Conservation (phyloP, 2,329 filamentous ascomycete species). For the Fusarium sp. region DNA sequence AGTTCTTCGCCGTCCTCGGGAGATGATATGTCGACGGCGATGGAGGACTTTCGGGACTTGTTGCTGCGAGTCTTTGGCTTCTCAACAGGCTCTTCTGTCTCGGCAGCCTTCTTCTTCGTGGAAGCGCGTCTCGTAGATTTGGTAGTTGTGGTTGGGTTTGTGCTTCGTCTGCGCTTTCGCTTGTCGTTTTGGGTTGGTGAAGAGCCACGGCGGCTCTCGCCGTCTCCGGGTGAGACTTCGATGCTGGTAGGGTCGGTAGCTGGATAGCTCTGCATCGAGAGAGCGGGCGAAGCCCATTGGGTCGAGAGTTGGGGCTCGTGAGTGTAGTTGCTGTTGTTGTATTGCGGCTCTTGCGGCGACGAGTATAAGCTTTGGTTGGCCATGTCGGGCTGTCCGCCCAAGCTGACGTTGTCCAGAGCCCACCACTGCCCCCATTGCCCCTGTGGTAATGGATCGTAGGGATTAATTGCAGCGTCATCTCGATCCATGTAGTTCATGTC, state of each 20-base stretch:
- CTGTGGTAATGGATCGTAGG: neutral
- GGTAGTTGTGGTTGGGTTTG: fast-evolving
- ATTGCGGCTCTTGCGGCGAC: neutral
- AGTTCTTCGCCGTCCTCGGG: neutral
- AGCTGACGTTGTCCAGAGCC: neutral
- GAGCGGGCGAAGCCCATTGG: neutral
- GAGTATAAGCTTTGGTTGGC: neutral
- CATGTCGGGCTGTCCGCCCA: neutral
- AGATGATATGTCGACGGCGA: neutral
- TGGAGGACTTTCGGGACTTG: neutral
- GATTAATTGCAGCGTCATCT: fast-evolving
- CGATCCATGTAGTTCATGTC: neutral
- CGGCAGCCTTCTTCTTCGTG: neutral
- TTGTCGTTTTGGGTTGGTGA: neutral
- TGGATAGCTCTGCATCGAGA: neutral
- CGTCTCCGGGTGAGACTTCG: neutral
- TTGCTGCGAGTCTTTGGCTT: neutral
- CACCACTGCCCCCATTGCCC: neutral
- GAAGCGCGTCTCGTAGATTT: neutral
- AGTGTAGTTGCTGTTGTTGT: neutral
- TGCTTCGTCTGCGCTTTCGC: neutral
- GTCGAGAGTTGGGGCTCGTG: fast-evolving
- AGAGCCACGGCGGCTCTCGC: neutral
- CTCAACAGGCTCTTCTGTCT: fast-evolving
- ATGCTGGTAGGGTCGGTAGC: neutral